phyloP scores from a whole-genome alignment of 202 grass and related monocot species.

The Panicum virgatum region DNA sequence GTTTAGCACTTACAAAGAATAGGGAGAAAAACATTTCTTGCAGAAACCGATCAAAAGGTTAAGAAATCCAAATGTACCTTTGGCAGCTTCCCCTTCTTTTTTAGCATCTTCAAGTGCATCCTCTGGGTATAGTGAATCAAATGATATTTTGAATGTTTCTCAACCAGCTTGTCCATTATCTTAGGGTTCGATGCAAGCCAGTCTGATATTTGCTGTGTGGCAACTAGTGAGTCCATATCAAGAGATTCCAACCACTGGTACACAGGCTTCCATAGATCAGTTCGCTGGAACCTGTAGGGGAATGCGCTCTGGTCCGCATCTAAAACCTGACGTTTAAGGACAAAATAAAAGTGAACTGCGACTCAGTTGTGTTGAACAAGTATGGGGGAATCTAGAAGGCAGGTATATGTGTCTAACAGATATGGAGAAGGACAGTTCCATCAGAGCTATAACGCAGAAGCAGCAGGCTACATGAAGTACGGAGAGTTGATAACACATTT shows the following conservation, averaged over 20 bases:
- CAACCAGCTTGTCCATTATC: constrained; percentile 65
- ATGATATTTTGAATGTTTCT: constrained; percentile 97
- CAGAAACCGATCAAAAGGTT: constrained; percentile 19
- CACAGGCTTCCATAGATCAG: constrained; percentile 92
- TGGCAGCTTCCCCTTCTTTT: constrained; percentile 88
- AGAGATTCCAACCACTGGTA: constrained; percentile 86
- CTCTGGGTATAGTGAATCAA: constrained; percentile 95
- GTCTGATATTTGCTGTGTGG: constrained; percentile 74
- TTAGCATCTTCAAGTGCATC: constrained; percentile 94
- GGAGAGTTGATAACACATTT: constrained; percentile 2
- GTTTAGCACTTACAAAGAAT: constrained; percentile 1
- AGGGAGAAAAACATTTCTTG: not conserved
- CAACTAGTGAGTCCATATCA: constrained; percentile 68
- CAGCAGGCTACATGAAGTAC: not conserved
- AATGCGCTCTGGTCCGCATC: constrained; percentile 73
- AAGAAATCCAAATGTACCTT: constrained; percentile 59
- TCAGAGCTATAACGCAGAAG: not conserved
- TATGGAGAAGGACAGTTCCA: not conserved
- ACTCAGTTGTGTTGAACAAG: constrained; percentile 5
- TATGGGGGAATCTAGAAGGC: not conserved
- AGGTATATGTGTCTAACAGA: not conserved
- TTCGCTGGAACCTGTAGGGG: constrained; percentile 88
- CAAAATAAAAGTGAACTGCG: constrained; percentile 3
- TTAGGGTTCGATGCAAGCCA: constrained; percentile 74
- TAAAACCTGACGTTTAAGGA: constrained; percentile 46